A percentile compares a stretch with the other conserved stretches of the same genome.
phyloP scores from a whole-genome alignment of 1,284 basidiomycete genomes.

The Ceratobasidium sp. region DNA sequence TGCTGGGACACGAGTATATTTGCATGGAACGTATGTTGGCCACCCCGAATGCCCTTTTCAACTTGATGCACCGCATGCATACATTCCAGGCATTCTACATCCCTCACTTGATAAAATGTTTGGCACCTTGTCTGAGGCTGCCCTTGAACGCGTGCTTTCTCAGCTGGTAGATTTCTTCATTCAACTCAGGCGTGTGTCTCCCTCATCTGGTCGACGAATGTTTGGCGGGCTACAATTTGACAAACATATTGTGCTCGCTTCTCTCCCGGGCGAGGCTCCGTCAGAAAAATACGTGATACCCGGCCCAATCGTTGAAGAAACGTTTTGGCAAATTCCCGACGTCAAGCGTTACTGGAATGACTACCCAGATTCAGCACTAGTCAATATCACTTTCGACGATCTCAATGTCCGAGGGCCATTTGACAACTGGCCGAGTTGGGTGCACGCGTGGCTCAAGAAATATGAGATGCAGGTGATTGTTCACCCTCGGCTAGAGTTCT shows the following conservation, averaged over 20 bases:
- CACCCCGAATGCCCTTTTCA: background rate
- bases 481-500: slow-evolving; percentile 5
- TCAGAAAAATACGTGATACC: slow-evolving; percentile 11
- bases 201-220: slow-evolving; percentile 8
- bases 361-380: background rate
- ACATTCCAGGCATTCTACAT: slow-evolving; percentile 3
- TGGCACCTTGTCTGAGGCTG: background rate
- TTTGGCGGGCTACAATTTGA: slow-evolving; percentile 8
- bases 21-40: slow-evolving; percentile 13
- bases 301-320: slow-evolving; percentile 15
- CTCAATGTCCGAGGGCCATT: background rate
- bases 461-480: slow-evolving; percentile 12
- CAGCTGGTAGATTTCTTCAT: slow-evolving; percentile 7
- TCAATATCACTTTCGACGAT: background rate
- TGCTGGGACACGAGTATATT: slow-evolving; percentile 4
- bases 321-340: slow-evolving; percentile 14
- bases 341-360: background rate
- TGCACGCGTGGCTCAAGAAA: background rate
- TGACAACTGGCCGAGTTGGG: background rate
- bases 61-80: too few relatives aligned
- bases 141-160: background rate
- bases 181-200: background rate
- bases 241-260: background rate
- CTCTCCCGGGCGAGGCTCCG: background rate
- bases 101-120: slow-evolving; percentile 3